Base-by-base conservation (phyloP, 164 flowering plant genomes). In the Aristolochia contorta region DNA sequence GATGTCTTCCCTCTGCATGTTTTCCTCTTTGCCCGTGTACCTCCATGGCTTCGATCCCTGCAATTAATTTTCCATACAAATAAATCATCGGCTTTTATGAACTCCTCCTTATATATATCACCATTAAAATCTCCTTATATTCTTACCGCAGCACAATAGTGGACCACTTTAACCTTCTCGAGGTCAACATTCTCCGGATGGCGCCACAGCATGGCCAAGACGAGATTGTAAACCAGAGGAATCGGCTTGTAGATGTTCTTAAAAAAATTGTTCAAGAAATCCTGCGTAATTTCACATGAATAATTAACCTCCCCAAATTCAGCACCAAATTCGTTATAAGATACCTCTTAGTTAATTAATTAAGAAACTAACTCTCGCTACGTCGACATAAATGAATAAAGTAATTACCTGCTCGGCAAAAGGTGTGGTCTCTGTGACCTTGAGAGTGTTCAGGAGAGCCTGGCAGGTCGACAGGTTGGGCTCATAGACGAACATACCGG, bases 31-130 rank as follows among this genome's bases (percentile, higher is more conserved):
- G 6, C 96, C 96, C 0, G 91, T 89, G 37, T 74, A 89, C 76
- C 93, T 81, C 92, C 96, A 84, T 1, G 96, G 92, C 81, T 85
- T 88, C 0, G 92, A 82, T 7, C 95, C 95, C 77, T 79, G 55
- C 25, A 27, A 9, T 4, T 32, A 55, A 55, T 12, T 20, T 23
- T 23, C 57, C 57, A 55, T 5, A 55, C 24, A 9, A 24, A 6
- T n/a, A n/a, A n/a, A n/a, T n/a, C n/a, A n/a, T n/a, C n/a, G n/a
- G n/a, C n/a, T n/a, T n/a, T n/a, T n/a, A n/a, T n/a, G n/a, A n/a
- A n/a, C n/a, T n/a, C n/a, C n/a, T n/a, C n/a, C n/a, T n/a, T n/a
- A n/a, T n/a, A n/a, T n/a, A n/a, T n/a, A n/a, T n/a, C n/a, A n/a
- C n/a, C n/a, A n/a, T n/a, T n/a, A n/a, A n/a, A n/a, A n/a, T n/a